A percentile compares a stretch with the other conserved stretches of the same genome.
Evolutionary conservation across 2,329 filamentous ascomycete species (phyloP).

Genomic region (Rhinocladiella mackenziei): DNA sequence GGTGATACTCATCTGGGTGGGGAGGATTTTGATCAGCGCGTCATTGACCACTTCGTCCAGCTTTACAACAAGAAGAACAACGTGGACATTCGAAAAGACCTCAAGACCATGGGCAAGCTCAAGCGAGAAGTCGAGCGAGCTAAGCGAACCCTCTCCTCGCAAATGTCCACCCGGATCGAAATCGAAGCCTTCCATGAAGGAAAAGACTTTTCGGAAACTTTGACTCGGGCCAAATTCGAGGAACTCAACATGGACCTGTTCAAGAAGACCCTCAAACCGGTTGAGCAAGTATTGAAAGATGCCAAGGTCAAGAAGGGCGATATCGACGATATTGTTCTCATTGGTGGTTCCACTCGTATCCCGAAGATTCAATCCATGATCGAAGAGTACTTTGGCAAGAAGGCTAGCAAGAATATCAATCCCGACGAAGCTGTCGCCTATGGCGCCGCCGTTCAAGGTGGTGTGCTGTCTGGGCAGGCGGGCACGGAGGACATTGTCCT

Average conservation of each 20-base stretch:
- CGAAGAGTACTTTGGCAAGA: conserved; percentile 97
- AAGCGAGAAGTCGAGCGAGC: conserved; percentile 99
- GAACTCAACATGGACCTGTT: conserved; percentile 98
- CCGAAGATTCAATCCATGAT: conserved; percentile 94
- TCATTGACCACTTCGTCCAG: conserved; percentile 96
- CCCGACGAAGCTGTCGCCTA: conserved; percentile 98
- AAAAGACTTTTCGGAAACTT: conserved; percentile 96
- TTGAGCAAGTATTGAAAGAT: conserved; percentile 97
- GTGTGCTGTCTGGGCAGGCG: conserved; percentile 85
- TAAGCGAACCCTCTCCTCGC: conserved; percentile 94
- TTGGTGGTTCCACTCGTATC: conserved; percentile 98
- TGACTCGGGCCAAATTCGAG: conserved; percentile 98
- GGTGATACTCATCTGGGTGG: conserved; percentile 97
- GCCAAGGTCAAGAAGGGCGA: conserved; percentile 95
- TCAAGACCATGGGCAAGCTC: conserved; percentile 98
- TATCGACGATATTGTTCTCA: conserved; percentile 92
- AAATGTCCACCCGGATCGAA: conserved; percentile 90
- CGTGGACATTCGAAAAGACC: conserved; percentile 88
- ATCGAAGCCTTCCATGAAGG: conserved; percentile 97
- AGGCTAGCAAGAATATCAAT: conserved; percentile 98
- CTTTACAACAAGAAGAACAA: conserved; percentile 97
- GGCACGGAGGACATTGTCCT: conserved; percentile 77
- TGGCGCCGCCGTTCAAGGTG: conserved; percentile 94
- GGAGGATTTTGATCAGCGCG: conserved; percentile 97
- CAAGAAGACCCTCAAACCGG: conserved; percentile 98